A percentile compares a stretch with the other conserved stretches of the same genome.
phyloP scores from a whole-genome alignment of 2,329 filamentous ascomycete species.

The Epichloe gansuensis region DNA sequence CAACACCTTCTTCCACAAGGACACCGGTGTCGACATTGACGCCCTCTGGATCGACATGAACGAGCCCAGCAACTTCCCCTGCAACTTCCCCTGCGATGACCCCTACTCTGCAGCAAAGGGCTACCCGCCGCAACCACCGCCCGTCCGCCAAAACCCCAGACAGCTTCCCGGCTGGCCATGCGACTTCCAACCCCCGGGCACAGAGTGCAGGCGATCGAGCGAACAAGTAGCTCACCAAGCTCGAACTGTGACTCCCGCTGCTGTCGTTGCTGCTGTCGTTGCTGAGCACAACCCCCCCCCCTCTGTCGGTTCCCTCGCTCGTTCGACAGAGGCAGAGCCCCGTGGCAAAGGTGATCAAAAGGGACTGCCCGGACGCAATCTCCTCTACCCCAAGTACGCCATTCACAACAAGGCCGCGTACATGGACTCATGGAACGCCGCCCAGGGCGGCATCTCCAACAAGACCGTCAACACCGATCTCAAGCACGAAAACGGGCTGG shows the following conservation, averaged over 20 bases:
- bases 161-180: slow-evolving; percentile 55
- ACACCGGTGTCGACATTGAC: slow-evolving; percentile 60
- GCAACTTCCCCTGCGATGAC: slow-evolving; percentile 17
- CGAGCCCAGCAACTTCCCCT: slow-evolving; percentile 25
- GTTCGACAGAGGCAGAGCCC: slow-evolving; percentile 25
- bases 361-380: slow-evolving; percentile 36
- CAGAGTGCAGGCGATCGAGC: slow-evolving; percentile 7
- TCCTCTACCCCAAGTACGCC: slow-evolving; percentile 64
- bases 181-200: slow-evolving; percentile 16
- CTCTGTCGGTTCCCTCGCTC: slow-evolving; percentile 1
- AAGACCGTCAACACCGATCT: slow-evolving; percentile 67
- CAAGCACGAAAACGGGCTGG: slow-evolving; percentile 57
- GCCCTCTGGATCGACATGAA: slow-evolving; percentile 67
- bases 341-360: slow-evolving; percentile 40
- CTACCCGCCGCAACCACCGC: slow-evolving; percentile 48
- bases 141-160: slow-evolving; percentile 49
- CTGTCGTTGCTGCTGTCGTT: too few relatives aligned
- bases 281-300: neutral
- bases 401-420: slow-evolving; percentile 58
- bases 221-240: slow-evolving; percentile 2
- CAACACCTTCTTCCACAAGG: slow-evolving; percentile 46
- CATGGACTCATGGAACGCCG: slow-evolving; percentile 23
- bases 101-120: slow-evolving; percentile 17
- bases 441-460: slow-evolving; percentile 44
- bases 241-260: neutral